phyloP scores from a whole-genome alignment of 257 asterid species.

The Solanum chiquidenum region DNA sequence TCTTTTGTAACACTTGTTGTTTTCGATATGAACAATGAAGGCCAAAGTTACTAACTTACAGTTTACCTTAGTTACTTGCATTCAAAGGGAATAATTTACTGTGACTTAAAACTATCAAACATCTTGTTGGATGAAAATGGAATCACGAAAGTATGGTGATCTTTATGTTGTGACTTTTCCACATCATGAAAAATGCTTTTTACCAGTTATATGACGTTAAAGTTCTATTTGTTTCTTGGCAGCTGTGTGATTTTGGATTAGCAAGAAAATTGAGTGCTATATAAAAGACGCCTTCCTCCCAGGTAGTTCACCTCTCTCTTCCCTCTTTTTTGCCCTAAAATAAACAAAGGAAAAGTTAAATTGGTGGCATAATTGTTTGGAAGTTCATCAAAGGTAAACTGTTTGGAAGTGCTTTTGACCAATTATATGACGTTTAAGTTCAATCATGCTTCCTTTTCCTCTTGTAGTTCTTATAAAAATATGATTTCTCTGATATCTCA shows the following conservation, averaged over 20 bases:
- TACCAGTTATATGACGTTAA: not conserved
- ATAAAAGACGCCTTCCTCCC: not conserved
- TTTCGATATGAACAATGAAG: slow-evolving; percentile 3
- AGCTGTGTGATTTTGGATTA: slow-evolving; percentile 95
- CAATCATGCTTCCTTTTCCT: no score
- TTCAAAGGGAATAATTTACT: slow-evolving; percentile 81
- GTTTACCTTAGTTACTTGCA: slow-evolving; percentile 48
- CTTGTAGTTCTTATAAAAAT: no score
- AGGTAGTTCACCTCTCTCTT: slow-evolving; percentile 29
- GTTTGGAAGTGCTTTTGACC: no score
- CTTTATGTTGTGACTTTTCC: not conserved
- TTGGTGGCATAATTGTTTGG: not conserved
- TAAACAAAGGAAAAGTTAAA: not conserved
- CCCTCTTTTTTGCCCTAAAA: not conserved
- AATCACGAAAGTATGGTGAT: slow-evolving; percentile 62
- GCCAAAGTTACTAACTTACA: no score
- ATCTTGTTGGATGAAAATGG: slow-evolving; percentile 88
- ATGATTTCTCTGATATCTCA: not conserved
- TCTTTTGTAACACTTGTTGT: not conserved
- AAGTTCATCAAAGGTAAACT: not conserved
- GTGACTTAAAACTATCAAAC: slow-evolving; percentile 92
- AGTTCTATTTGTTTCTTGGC: slow-evolving; percentile 19
- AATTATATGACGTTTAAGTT: no score
- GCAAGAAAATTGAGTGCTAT: slow-evolving; percentile 25
- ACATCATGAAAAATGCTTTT: not conserved